Percentiles rank a stretch among this genome's conserved stretches.
Conservation (phyloP, 805 yeast species). For the Naumovozyma dairenensis region DNA sequence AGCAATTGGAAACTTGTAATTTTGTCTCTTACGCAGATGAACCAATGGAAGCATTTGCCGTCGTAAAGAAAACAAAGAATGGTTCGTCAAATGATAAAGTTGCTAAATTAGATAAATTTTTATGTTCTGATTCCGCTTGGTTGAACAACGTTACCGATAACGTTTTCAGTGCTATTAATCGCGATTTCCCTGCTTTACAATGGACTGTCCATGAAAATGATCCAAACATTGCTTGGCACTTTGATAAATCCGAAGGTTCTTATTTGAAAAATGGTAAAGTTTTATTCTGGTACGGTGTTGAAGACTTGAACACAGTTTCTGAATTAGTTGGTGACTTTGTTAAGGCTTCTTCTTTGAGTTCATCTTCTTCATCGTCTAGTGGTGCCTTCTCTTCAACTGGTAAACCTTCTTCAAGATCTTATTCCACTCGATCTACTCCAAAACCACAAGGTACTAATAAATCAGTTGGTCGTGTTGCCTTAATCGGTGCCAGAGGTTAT, state of each 20-base stretch:
- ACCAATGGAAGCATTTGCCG: slow-evolving; percentile 88
- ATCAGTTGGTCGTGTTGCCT: slow-evolving; percentile 64
- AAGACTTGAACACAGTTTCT: slow-evolving; percentile 51
- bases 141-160: slow-evolving; percentile 94
- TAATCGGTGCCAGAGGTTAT: slow-evolving; percentile 97
- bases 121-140: slow-evolving; percentile 90
- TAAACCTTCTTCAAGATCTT: slow-evolving; percentile 45
- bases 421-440: slow-evolving; percentile 50
- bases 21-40: slow-evolving; percentile 90
- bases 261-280: slow-evolving; percentile 81
- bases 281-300: slow-evolving; percentile 89
- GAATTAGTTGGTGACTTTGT: slow-evolving; percentile 51
- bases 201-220: slow-evolving; percentile 91
- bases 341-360: slow-evolving; percentile 24
- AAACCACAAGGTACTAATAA: slow-evolving; percentile 52
- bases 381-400: slow-evolving; percentile 40
- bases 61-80: slow-evolving; percentile 47
- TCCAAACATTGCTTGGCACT: slow-evolving; percentile 84
- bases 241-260: slow-evolving; percentile 88
- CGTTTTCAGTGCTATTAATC: slow-evolving; percentile 71
- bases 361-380: slow-evolving; percentile 24
- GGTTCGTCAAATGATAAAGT: slow-evolving; percentile 35
- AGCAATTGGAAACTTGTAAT: slow-evolving; percentile 47
- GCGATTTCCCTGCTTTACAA: slow-evolving; percentile 62
- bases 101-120: slow-evolving; percentile 73